These are phyloP conservation scores for Didymella glomerata DNA, from an alignment of 2,329 filamentous ascomycete species.

Conservation along the genomic window DNA sequence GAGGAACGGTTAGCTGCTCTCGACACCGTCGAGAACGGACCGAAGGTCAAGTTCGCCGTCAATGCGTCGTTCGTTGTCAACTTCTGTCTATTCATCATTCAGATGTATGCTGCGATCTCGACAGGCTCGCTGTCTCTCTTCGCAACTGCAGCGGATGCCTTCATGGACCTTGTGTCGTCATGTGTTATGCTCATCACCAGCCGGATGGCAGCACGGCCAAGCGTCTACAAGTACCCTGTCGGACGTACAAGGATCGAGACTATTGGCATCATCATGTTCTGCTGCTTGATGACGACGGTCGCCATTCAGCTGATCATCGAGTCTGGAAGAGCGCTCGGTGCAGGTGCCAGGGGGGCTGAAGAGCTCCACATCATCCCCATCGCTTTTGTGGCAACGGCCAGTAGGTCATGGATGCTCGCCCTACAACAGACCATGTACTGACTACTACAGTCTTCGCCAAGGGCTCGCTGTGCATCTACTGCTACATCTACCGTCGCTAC, in stretches of 20 bases:
- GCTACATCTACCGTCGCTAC: slow-evolving; percentile 62
- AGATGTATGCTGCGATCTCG: slow-evolving; percentile 66
- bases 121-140: slow-evolving; percentile 70
- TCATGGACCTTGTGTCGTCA: slow-evolving; percentile 72
- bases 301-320: slow-evolving; percentile 69
- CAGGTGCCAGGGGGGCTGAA: slow-evolving; percentile 54
- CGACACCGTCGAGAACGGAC: slow-evolving; percentile 60
- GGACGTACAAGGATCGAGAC: slow-evolving; percentile 70
- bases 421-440: slow-evolving; percentile 14
- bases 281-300: slow-evolving; percentile 71
- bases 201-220: slow-evolving; percentile 65
- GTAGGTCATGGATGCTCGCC: slow-evolving; percentile 48
- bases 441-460: slow-evolving; percentile 60
- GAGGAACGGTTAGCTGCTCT: slow-evolving; percentile 63
- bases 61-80: slow-evolving; percentile 51
- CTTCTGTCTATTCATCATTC: slow-evolving; percentile 64
- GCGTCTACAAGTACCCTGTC: slow-evolving; percentile 69
- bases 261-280: slow-evolving; percentile 71
- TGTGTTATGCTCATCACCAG: slow-evolving; percentile 70
- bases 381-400: slow-evolving; percentile 63
- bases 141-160: slow-evolving; percentile 71
- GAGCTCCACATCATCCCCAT: slow-evolving; percentile 64
- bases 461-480: slow-evolving; percentile 62
- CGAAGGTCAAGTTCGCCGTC: slow-evolving; percentile 51
- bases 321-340: slow-evolving; percentile 62